Conservation (phyloP, 306 rosid species). For the Glycine soja region DNA sequence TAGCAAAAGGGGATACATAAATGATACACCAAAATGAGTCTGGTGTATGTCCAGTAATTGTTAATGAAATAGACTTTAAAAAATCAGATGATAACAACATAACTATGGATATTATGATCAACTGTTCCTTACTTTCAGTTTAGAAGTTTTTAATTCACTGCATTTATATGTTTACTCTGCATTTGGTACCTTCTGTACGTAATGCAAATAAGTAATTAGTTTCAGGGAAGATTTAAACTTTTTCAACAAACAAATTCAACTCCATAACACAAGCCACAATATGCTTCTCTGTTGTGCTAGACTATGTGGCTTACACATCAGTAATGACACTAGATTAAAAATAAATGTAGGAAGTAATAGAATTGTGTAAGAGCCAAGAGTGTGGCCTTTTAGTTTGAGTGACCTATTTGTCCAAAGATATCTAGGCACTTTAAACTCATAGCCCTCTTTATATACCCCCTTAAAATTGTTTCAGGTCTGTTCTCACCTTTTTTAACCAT, state of each 20-base stretch:
- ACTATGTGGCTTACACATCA: constrained; percentile 6
- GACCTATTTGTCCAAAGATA: neutral
- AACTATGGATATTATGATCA: neutral
- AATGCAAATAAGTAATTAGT: neutral
- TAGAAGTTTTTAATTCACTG: neutral
- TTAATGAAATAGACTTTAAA: neutral
- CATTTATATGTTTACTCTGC: constrained; percentile 3
- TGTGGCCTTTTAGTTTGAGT: neutral
- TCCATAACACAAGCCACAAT: constrained; percentile 10
- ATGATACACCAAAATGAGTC: constrained; percentile 27
- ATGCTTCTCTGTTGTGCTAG: neutral
- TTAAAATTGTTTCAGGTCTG: neutral
- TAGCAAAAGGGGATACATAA: constrained; percentile 4
- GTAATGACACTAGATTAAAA: neutral
- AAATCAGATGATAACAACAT: constrained; percentile 17
- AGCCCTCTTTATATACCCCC: neutral
- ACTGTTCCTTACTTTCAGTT: neutral
- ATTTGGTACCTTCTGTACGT: neutral
- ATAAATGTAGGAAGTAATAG: constrained; percentile 11
- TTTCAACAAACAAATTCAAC: constrained; percentile 8
- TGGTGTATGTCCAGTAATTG: constrained; percentile 16
- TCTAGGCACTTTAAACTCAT: neutral
- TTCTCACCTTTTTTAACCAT: neutral
- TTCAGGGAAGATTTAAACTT: constrained; percentile 3
- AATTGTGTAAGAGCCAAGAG: neutral